These are phyloP conservation scores for Meredithiella fracta DNA, from an alignment of 2,329 filamentous ascomycete genomes.

Conservation along the genomic window DNA sequence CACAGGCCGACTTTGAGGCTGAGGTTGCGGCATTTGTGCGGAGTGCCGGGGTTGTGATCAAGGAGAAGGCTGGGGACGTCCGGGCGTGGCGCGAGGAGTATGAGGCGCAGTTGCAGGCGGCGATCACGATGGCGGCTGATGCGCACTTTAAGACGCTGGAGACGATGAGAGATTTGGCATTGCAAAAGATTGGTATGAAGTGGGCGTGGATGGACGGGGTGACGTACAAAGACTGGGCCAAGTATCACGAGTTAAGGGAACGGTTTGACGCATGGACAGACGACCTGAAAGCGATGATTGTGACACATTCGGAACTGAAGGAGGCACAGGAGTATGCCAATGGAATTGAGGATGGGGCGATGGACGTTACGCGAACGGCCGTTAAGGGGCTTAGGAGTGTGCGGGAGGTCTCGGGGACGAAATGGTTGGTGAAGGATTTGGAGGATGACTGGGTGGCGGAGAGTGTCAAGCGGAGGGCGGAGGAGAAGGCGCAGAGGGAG, in stretches of 20 bases:
- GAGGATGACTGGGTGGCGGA: conserved; percentile 65
- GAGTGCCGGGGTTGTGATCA: conserved; percentile 53
- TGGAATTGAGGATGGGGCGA: conserved; percentile 60
- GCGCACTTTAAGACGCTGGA: conserved; percentile 71
- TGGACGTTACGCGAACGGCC: conserved; percentile 61
- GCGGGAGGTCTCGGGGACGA: conserved; percentile 73
- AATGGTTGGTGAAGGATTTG: conserved; percentile 57
- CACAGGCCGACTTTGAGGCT: conserved; percentile 26
- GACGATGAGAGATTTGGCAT: conserved; percentile 62
- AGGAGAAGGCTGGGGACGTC: conserved; percentile 59
- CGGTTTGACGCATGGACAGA: conserved; percentile 72
- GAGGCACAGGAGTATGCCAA: conserved; percentile 51
- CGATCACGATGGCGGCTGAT: conserved; percentile 57
- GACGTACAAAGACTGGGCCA: conserved; percentile 93
- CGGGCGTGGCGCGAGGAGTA: conserved; percentile 61
- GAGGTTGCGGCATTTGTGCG: conserved; percentile 36
- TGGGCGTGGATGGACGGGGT: conserved; percentile 95
- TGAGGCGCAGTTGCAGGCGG: conserved; percentile 49
- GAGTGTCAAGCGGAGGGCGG: conserved; percentile 40
- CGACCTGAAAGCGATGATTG: conserved; percentile 62
- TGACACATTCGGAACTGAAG: conserved; percentile 53
- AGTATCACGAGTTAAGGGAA: conserved; percentile 75
- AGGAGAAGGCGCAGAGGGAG: conserved; percentile 20
- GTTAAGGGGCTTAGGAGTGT: conserved; percentile 65
- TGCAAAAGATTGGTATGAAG: conserved; percentile 81